Evolutionary conservation across 139 green algal genomes (phyloP).

Genomic region (Chlorella sp.): DNA sequence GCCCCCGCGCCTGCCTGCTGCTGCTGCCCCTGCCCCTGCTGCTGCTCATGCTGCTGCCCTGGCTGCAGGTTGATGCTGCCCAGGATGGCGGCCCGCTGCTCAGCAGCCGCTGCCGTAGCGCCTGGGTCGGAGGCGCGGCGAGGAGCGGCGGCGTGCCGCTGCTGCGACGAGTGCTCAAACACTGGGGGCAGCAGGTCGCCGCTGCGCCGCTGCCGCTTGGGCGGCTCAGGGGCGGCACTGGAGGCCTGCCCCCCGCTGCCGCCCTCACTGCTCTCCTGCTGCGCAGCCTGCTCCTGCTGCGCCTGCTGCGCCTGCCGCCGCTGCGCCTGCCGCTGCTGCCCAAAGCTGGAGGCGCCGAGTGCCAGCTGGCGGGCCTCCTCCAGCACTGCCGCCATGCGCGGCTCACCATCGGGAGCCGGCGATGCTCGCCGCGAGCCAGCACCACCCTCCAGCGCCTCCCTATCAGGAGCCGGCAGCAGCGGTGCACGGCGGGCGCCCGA

Average conservation of each 20-base stretch:
- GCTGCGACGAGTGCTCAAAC: slow-evolving; percentile 5
- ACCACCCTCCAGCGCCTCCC: not conserved
- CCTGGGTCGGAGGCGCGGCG: too few species aligned
- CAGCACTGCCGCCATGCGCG: not conserved
- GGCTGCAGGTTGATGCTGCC: not conserved
- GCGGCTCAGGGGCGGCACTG: not conserved
- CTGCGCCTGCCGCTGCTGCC: not conserved
- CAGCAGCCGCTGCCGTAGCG: not conserved
- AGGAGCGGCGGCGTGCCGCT: not conserved
- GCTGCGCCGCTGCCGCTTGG: slow-evolving; percentile 30
- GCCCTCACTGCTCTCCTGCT: slow-evolving; percentile 28
- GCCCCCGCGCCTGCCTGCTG: not conserved
- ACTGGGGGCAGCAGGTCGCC: slow-evolving; percentile 11
- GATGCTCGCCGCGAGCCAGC: not conserved
- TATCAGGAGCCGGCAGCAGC: not conserved
- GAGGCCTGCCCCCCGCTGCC: slow-evolving; percentile 15
- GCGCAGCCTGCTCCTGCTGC: not conserved
- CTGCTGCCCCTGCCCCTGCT: not conserved
- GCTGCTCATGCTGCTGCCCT: not conserved
- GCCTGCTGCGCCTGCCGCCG: not conserved
- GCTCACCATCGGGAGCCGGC: not conserved
- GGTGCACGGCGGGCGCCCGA: not conserved
- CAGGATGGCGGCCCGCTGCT: slow-evolving; percentile 8
- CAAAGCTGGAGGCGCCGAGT: not conserved
- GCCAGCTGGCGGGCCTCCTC: slow-evolving; percentile 5